phyloP scores from a whole-genome alignment of 495 filamentous ascomycete genomes.

The Astrothelium subdiscretum region DNA sequence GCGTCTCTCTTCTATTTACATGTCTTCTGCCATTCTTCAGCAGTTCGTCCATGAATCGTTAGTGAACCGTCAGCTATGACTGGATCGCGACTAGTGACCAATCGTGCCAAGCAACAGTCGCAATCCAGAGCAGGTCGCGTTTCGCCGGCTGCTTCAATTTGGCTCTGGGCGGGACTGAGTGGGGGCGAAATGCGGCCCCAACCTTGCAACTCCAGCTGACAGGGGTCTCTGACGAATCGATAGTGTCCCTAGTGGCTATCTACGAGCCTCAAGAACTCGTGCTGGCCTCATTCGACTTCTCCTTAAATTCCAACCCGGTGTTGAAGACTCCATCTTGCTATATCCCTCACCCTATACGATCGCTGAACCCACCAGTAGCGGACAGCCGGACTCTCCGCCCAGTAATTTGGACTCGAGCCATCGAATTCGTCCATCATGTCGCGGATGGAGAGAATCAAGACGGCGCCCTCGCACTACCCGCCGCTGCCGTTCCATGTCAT shows the following conservation, averaged over 20 bases:
- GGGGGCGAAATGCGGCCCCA: background rate
- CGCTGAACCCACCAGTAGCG: background rate
- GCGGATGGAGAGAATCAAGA: conserved; percentile 14
- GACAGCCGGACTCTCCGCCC: background rate
- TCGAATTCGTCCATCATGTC: background rate
- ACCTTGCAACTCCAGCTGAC: background rate
- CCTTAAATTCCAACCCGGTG: background rate
- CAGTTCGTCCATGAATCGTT: background rate
- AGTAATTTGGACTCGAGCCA: background rate
- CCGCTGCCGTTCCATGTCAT: conserved; percentile 47
- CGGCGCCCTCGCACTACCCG: conserved; percentile 45
- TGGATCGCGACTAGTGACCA: background rate
- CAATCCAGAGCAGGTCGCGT: background rate
- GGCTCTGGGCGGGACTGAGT: background rate
- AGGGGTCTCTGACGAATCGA: background rate
- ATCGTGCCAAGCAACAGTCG: background rate
- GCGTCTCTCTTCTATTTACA: background rate
- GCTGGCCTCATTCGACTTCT: background rate
- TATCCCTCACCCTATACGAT: conserved; percentile 1
- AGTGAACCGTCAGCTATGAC: background rate
- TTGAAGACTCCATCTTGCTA: background rate
- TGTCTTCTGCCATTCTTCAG: background rate
- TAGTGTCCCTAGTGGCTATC: background rate
- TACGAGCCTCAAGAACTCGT: background rate
- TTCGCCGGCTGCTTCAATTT: background rate